These are phyloP conservation scores for Cercospora sp. DNA, from an alignment of 2,329 filamentous ascomycete species.

Conservation along the genomic window DNA sequence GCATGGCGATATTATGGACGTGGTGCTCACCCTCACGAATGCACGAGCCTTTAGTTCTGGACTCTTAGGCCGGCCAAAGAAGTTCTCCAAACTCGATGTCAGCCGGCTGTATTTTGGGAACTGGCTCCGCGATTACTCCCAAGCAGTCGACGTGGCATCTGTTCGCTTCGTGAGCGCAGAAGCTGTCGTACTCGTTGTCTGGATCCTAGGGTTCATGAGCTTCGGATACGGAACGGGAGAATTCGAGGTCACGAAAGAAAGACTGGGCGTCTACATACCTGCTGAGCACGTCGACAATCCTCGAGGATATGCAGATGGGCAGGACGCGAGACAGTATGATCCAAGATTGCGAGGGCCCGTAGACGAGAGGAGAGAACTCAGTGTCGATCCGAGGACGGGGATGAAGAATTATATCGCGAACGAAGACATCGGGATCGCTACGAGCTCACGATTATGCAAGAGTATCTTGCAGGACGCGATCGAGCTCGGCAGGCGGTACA, in stretches of 20 bases:
- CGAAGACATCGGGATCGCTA: slow-evolving; percentile 74
- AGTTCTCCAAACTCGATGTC: slow-evolving; percentile 79
- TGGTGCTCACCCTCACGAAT: slow-evolving; percentile 54
- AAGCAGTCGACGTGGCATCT: slow-evolving; percentile 89
- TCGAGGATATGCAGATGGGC: slow-evolving; percentile 83
- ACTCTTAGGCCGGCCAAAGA: slow-evolving; percentile 53
- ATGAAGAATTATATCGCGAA: slow-evolving; percentile 91
- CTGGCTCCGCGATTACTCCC: slow-evolving; percentile 91
- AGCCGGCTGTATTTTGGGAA: slow-evolving; percentile 94
- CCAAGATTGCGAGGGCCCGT: slow-evolving; percentile 71
- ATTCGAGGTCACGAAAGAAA: slow-evolving; percentile 78
- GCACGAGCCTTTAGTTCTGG: slow-evolving; percentile 59
- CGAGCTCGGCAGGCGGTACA: slow-evolving; percentile 73
- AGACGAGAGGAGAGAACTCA: slow-evolving; percentile 74
- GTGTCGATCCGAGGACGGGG: slow-evolving; percentile 64
- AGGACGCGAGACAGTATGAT: slow-evolving; percentile 82
- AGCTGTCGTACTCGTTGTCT: slow-evolving; percentile 85
- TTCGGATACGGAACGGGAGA: slow-evolving; percentile 82
- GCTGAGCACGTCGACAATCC: slow-evolving; percentile 46
- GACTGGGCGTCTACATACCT: slow-evolving; percentile 77
- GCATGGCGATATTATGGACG: slow-evolving; percentile 56
- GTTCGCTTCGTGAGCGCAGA: slow-evolving; percentile 88
- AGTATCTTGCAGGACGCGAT: slow-evolving; percentile 72
- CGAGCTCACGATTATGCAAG: slow-evolving; percentile 74
- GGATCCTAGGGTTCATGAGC: slow-evolving; percentile 84